Evolutionary conservation across 2,329 filamentous ascomycete genomes (phyloP), one percentile per base, ranked within the genome.

Genomic region (Sclerotiophoma versabilis): DNA sequence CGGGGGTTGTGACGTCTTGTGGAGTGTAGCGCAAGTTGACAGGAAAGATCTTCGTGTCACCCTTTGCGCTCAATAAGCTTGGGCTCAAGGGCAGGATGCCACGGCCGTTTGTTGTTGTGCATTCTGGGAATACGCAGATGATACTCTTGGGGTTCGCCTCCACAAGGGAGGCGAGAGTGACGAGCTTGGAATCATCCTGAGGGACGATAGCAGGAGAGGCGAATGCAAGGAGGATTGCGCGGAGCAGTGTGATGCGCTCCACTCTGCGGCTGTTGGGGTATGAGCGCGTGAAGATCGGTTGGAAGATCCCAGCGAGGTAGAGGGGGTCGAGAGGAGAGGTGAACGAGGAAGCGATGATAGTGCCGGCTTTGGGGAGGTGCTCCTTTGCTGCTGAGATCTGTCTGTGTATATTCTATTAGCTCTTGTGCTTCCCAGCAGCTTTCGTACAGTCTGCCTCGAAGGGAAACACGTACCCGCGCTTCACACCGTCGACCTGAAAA

Each of bases 401-500:
- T 36, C 62, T 69, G 19, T 12, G 3, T 15, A 4, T 14, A 10
- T 8, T 7, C 14, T 22, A 29, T 58, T 23, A 66, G 55, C 38
- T 4, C 26, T 36, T 9, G 12, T 34, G 30, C 17, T 11, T 14
- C 8, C 41, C 15, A 34, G 39, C 42, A 53, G 11, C 15, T n/a
- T n/a, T 14, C 2, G 34, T 33, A 12, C 4, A 4, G 19, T 19
- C 9, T 38, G 30, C 20, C 4, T 11, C 11, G 10, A n/a, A 22
- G 11, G 23, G 26, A 29, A 25, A 26, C 41, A 71, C 80, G 50
- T 75, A 93, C 78, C 95, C 95, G 78, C 92, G 91, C 77, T 91
- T 93, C 48, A 99, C 95, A 54, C 93, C 93, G 74, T 99, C 95
- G 62, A 99, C 91, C 75, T 97, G 93, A n/a, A 99, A 81, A 76